Conservation (phyloP, 2,329 filamentous ascomycete species). For the Blastomyces silverae region DNA sequence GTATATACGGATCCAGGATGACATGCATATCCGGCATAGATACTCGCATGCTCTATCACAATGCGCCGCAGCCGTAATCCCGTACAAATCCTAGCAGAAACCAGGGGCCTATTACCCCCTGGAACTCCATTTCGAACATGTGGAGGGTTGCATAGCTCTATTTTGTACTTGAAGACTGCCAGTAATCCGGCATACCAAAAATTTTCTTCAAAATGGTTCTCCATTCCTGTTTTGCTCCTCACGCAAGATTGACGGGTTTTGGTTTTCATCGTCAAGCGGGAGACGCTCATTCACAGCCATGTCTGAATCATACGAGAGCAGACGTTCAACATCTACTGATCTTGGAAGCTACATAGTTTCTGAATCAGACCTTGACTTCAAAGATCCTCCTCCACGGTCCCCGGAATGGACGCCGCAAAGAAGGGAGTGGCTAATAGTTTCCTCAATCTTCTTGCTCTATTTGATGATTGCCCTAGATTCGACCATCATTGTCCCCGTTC, state of each 20-base stretch:
- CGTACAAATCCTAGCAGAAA: not conserved
- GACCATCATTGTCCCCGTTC: constrained; percentile 14
- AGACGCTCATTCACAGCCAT: not conserved
- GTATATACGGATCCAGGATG: not conserved
- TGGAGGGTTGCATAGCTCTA: not conserved
- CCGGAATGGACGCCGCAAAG: constrained; percentile 11
- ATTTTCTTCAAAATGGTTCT: not conserved
- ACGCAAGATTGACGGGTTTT: not conserved
- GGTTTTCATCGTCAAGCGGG: not conserved
- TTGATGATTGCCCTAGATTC: constrained; percentile 14
- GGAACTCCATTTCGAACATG: not conserved
- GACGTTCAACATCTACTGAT: constrained; percentile 6
- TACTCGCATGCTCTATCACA: no score
- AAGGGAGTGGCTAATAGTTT: constrained; percentile 10
- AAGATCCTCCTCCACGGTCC: not conserved
- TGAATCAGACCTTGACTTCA: not conserved
- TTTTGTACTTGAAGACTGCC: not conserved
- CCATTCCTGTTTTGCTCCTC: not conserved
- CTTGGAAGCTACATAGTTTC: constrained; percentile 4
- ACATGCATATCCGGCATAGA: not conserved
- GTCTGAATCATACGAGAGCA: constrained; percentile 11
- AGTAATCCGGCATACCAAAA: not conserved
- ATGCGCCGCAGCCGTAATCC: not conserved
- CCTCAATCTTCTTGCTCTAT: constrained; percentile 12
- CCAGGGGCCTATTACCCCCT: not conserved